Evolutionary conservation across 2,329 filamentous ascomycete genomes (phyloP).

Genomic region (Ophiocordyceps robertsii): DNA sequence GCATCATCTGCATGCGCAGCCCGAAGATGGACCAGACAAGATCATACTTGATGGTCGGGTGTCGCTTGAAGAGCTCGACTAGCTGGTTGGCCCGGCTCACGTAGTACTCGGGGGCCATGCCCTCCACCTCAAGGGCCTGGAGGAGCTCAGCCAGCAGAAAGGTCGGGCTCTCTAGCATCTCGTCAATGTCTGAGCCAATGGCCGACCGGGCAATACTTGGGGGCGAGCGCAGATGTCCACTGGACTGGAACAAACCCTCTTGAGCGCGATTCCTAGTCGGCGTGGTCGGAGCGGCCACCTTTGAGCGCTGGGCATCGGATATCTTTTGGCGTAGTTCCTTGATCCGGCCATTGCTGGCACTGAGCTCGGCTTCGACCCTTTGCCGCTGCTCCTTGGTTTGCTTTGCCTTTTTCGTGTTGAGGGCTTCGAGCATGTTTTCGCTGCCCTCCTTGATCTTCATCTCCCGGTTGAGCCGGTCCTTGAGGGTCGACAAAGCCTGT

Average conservation of each 20-base stretch:
- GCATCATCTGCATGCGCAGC: slow-evolving; percentile 84
- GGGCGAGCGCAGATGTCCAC: slow-evolving; percentile 37
- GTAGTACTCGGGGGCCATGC: slow-evolving; percentile 87
- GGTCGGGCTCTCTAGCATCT: slow-evolving; percentile 72
- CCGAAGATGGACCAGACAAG: slow-evolving; percentile 94
- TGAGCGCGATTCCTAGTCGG: slow-evolving; percentile 37
- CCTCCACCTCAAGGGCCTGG: slow-evolving; percentile 76
- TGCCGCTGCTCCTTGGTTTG: slow-evolving; percentile 77
- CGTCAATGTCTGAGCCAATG: slow-evolving; percentile 49
- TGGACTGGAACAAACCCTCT: slow-evolving; percentile 31
- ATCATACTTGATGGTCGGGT: slow-evolving; percentile 92
- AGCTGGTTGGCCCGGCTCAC: slow-evolving; percentile 83
- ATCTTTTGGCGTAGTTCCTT: slow-evolving; percentile 48
- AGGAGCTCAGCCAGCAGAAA: slow-evolving; percentile 83
- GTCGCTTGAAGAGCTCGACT: slow-evolving; percentile 89
- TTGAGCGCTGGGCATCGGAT: slow-evolving; percentile 41
- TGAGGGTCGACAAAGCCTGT: slow-evolving; percentile 59
- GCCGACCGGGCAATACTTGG: slow-evolving; percentile 41
- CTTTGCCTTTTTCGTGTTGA: slow-evolving; percentile 90
- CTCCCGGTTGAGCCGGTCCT: slow-evolving; percentile 83
- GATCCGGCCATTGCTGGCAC: slow-evolving; percentile 66
- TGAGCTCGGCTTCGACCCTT: slow-evolving; percentile 77
- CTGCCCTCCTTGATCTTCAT: slow-evolving; percentile 96
- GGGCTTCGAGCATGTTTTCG: slow-evolving; percentile 91
- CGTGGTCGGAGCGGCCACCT: slow-evolving; percentile 30